Base-by-base conservation (phyloP, 2,329 filamentous ascomycete species). In the Neonectria coccinea region DNA sequence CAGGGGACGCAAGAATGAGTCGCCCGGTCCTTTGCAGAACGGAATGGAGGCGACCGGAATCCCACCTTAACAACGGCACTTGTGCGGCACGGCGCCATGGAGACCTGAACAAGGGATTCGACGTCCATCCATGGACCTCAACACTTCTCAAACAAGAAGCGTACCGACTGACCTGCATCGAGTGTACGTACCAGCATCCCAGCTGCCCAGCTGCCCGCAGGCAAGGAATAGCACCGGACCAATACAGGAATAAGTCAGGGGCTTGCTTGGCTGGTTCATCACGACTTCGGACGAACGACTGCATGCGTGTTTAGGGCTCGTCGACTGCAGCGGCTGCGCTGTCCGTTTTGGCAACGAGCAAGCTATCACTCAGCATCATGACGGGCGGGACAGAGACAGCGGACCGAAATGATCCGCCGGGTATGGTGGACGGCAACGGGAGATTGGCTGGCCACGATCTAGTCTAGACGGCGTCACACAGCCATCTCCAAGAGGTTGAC, bases 381-480 rank as follows among this genome's bases (percentile, higher is more conserved):
- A 48, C 45, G 36, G 36, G 31, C 45, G 27, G 36, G 31, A 39
- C 62, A 31, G 39, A 44, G 33, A 44, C 42, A 54, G 59, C 58
- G 39, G 20, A 53, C 47, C 53, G 22, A 53, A 31, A 54, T 48
- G 57, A 61, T 56, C 52, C 47, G 56, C 44, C 45, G 48, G 20
- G 31, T 55, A 16, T 36, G 20, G 22, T 29, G 27, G 39, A 27
- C n/a, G 45, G 33, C 47, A 39, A 31, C 18, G 27, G 52, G 52
- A 61, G 44, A 61, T 55, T 61, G 59, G 52, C 44, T 56, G 36
- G 59, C 22, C 31, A 48, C 41, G n/a, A 33, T 39, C 47, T 51
- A 41, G 52, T 56, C 33, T 36, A 33, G 52, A 25, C 55, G 50
- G 50, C 51, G 58, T 62, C 56, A 63, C 67, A 59, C 61, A 56